Evolutionary conservation across 73 alveolate genomes (phyloP), one percentile per base, ranked within the genome.

Genomic region (Paramecium caudatum): DNA sequence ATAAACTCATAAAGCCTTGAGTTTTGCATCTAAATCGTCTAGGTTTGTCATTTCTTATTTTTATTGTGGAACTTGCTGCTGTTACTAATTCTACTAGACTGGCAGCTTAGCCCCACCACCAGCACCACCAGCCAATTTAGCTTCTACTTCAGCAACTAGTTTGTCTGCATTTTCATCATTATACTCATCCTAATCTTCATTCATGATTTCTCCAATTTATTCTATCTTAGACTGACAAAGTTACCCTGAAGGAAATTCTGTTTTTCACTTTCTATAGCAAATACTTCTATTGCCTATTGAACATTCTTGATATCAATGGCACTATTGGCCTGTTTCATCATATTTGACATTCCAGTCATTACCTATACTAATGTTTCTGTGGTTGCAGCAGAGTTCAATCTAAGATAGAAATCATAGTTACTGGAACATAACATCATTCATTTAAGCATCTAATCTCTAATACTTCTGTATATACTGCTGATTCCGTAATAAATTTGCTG

Each of bases 331-430:
- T 70, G 37, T 33, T 86, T 86, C 93, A 86, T 86, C 63, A 86
- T 78, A 19, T 86, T 30, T 19, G 90, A 70, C 93, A 86, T 86
- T 41, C 93, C 93, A 41, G 82, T 47, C 93, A 86, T 86, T 27
- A 86, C 84, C 17, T 46, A 62, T 25, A 86, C 93, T 62, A 86
- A 63, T 41, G 93, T 86, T 63, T 86, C 93, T 32, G 93, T 86
- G 13, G 93, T 86, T n/a, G 93, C 93, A 16, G 93, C 93, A 27
- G 68, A 43, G 27, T 86, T 86, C 43, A 86, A 63, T 41, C 93
- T 86, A 63, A 15, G 36, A 0, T 41, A 12, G 10, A 41, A 41
- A 10, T 19, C 25, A 36, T 62, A 3, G 45, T 34, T 84, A 86
- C 93, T 37, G 43, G 80, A 86, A 86, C 80, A 36, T 36, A 21